Evolutionary conservation across 1,139 yeast species (phyloP), one percentile per base, ranked within the genome.

Genomic region (Blastobotrys aristatus): DNA sequence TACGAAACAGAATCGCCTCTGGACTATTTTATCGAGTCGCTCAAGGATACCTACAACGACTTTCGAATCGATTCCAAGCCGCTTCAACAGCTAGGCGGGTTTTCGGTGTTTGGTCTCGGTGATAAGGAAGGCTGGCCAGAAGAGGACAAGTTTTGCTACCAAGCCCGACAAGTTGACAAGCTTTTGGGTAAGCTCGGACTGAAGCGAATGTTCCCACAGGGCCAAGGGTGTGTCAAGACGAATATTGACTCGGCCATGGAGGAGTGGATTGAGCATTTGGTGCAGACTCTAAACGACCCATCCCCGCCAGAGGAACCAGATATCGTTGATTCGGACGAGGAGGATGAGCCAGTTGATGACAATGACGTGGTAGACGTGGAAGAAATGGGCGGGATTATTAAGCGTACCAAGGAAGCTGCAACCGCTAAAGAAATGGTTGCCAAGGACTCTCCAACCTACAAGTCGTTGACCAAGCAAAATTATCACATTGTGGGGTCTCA

Each of bases 401-500:
- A 74, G 42, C 70, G 53, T n/a, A 51, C 64, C 17, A 58, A 58
- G 51, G 49, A 50, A 7, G 47, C 51, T 20, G n/a, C 26, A 3
- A 54, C 52, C n/a, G 67, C 74, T 22, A 89, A 89, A 64, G 80
- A 87, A 63, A 89, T 89, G 97, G 96, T 89, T 44, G 88, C 95
- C 2, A 77, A 83, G 55, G 82, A 84, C 55, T 86, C 96, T 0
- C 97, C 97, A 11, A 90, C 97, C 0, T 89, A 70, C 65, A 87
- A 85, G 53, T 82, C 95, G 16, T 72, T 89, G 45, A 89, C 96
- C 1, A 89, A 89, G 59, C 97, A 89, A 68, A 97, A 97, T 0
- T 89, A 89, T 59, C 84, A 95, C 0, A 80, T 89, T 53, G 95
- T 89, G 32, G 97, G 97, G 13, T 82, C 95, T 0, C 97, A 89